Conservation (phyloP, 2,329 filamentous ascomycete species). For the Phyllosticta capitalensis region DNA sequence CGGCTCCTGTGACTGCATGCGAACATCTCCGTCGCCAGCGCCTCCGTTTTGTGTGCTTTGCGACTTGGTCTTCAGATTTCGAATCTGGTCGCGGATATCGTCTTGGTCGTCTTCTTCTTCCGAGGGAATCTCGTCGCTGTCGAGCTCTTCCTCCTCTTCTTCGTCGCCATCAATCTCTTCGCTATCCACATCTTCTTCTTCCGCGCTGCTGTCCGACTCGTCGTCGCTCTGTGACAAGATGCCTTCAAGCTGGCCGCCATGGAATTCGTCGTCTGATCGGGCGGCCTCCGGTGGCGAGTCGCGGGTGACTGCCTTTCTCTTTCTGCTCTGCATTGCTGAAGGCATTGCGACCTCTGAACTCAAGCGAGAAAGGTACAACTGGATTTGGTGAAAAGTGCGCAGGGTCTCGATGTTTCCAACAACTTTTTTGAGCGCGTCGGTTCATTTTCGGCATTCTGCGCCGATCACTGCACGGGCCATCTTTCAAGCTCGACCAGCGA, state of each 20-base stretch:
- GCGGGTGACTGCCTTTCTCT: constrained; percentile 35
- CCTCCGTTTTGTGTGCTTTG: constrained; percentile 14
- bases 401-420: background rate
- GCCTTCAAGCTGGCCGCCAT: constrained; percentile 31
- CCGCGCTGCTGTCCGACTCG: constrained; percentile 24
- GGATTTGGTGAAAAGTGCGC: background rate
- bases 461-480: background rate
- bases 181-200: constrained; percentile 16
- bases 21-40: constrained; percentile 11
- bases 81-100: constrained; percentile 36
- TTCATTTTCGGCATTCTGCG: constrained; percentile 1
- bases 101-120: constrained; percentile 32
- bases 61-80: constrained; percentile 29
- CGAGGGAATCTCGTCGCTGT: constrained; percentile 31
- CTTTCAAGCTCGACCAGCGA: background rate
- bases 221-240: constrained; percentile 34
- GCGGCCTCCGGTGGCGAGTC: constrained; percentile 22
- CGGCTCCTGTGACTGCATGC: constrained; percentile 13
- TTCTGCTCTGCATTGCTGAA: constrained; percentile 22
- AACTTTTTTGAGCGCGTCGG: constrained; percentile 10
- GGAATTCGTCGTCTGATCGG: constrained; percentile 18
- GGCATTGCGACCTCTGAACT: constrained; percentile 1
- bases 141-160: constrained; percentile 26
- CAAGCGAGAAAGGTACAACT: background rate
- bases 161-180: constrained; percentile 22